Base-by-base conservation (phyloP, 1,284 basidiomycete genomes). In the Cerioporus squamosus region DNA sequence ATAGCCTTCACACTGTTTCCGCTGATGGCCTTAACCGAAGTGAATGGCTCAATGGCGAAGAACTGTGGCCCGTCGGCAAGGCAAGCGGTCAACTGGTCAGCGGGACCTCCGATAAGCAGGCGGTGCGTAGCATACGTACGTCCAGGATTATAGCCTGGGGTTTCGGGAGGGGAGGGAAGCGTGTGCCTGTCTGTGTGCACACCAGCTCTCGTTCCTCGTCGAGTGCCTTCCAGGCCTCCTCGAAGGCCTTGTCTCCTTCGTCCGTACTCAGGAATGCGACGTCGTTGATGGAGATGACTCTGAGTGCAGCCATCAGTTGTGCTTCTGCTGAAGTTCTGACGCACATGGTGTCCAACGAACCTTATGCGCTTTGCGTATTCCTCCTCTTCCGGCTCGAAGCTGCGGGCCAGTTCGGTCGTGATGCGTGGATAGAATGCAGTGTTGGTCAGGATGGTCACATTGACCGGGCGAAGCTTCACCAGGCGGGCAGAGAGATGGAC, bases 1-100 rank as follows among this genome's bases (percentile, higher is more conserved):
- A 59, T 64, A 15, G 65, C 38, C 45, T 66, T 67, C 3, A 66
- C 53, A 6, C 39, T 53, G 10, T 59, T 23, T 26, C 47, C 49
- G 45, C 59, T 62, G 1, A 61, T 5, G 2, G 46, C 48, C 36
- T 53, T 57, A 23, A 65, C 54, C 1, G 51, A 22, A 2, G 53
- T 23, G 20, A 62, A 31, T 17, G 50, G 52, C 0, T 44, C 39
- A 17, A 57, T 20, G 0, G 52, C 63, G 57, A 66, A 65, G 18
- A 64, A 53, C 67, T 29, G 29, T 29, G 29, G 9, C 29, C 29
- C 7, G 29, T 2, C 2, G 29, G 15, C 10, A 12, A 9, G 3
- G 14, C 33, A 17, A n/a, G 3, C 0, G n/a, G 22, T 15, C 44
- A 15, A 10, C 15, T 45, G 20, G 10, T 15, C 14, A 29, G 33